phyloP scores from a whole-genome alignment of 208 protist species.

The Porcisia deanei region DNA sequence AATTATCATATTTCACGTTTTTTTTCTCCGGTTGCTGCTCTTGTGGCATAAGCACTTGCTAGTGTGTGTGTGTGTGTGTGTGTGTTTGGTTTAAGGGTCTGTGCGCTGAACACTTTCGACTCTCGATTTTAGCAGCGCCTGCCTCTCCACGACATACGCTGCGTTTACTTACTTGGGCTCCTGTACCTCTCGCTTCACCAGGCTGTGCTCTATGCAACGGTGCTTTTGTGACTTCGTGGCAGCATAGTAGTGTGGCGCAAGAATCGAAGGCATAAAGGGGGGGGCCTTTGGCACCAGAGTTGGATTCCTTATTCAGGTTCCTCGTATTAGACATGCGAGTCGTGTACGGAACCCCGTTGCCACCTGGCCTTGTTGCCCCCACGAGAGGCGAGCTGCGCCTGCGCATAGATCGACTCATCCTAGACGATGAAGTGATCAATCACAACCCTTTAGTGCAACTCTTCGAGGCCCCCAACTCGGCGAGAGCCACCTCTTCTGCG shows the following conservation, averaged over 20 bases:
- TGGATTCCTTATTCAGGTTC: neutral
- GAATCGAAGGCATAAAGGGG: neutral
- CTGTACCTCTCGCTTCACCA: neutral
- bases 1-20: neutral
- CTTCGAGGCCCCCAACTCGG: constrained; percentile 15
- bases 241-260: neutral
- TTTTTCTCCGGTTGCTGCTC: neutral
- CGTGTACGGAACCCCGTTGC: constrained; percentile 73
- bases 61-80: neutral
- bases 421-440: constrained; percentile 70
- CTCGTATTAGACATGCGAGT: constrained; percentile 32
- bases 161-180: neutral
- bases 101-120: too few relatives aligned
- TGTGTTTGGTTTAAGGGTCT: too few relatives aligned
- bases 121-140: too few relatives aligned
- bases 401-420: constrained; percentile 76
- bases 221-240: neutral
- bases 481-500: neutral
- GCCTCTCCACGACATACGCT: neutral
- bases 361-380: constrained; percentile 63
- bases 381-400: constrained; percentile 83
- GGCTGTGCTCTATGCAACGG: neutral
- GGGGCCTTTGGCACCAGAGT: neutral
- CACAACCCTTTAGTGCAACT: constrained; percentile 54
- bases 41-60: neutral